Conservation (phyloP, 192 early-diverging fungal genomes). For the Backusella westeae region DNA sequence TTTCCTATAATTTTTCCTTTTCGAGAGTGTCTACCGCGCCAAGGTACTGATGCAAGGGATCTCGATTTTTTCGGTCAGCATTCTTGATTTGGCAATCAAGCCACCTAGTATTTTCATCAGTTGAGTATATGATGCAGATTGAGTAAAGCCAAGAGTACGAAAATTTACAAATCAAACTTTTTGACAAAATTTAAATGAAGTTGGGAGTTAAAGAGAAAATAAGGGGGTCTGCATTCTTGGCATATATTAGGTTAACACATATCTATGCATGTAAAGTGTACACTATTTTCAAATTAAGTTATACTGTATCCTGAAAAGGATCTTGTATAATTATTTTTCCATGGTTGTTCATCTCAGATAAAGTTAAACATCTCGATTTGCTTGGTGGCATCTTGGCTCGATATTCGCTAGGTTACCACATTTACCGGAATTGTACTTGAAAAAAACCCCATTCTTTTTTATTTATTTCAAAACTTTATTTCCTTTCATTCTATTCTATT, state of each 20-base stretch:
- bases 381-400: background rate
- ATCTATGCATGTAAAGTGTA: background rate
- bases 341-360: background rate
- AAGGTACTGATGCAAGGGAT: background rate
- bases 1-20: slow-evolving; percentile 3
- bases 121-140: background rate
- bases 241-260: background rate
- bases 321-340: background rate
- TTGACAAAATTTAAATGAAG: background rate
- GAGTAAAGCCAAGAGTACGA: background rate
- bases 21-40: slow-evolving; percentile 1
- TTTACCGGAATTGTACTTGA: background rate
- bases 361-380: background rate
- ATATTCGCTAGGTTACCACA: background rate
- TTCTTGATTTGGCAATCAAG: slow-evolving; percentile 9
- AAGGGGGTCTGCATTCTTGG: slow-evolving; percentile 1
- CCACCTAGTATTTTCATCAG: background rate
- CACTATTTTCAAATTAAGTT: background rate
- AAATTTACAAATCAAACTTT: background rate
- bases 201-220: background rate
- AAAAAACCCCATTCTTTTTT: background rate
- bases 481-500: background rate
- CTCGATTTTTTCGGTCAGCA: background rate
- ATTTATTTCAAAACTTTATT: background rate
- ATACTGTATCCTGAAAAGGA: background rate